Base-by-base conservation (phyloP, 1,284 basidiomycete genomes). In the Takashimella koratensis region DNA sequence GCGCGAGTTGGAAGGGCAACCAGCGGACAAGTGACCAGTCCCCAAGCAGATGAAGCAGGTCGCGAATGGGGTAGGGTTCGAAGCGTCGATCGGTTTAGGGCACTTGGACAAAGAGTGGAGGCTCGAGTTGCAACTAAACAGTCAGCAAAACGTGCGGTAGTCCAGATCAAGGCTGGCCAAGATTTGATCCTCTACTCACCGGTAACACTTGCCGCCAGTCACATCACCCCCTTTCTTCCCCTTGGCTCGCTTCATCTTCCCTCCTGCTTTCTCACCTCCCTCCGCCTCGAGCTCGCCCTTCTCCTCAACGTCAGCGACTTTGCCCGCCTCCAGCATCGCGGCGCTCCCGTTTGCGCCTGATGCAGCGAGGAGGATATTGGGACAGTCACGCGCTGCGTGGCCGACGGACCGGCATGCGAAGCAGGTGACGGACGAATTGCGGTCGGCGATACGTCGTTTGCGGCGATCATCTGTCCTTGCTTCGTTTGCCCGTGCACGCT, bases 1-100 rank as follows among this genome's bases (percentile, higher is more conserved):
- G 57, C 83, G 86, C 54, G 82, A 81, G 67, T 96, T 96, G 65
- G 87, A 76, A 0, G 89, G 87, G 73, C 93, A 97, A 19, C 82
- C 77, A 0, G 86, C 85, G 0, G 88, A 87, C 1, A 95, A 80
- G 67, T 95, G 91, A 0, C 91, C 91, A 62, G 82, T 83, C 4
- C 79, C 80, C 2, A 83, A 83, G 68, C 93, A 97, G 27, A 97
- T 87, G 69, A 92, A 97, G 75, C 93, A 97, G 1, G 86, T 90
- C 0, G 93, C 93, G 67, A 84, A 92, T 0, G 93, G 93, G 3
- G 93, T 80, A 2, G 87, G 86, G 60, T 88, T 80, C 13, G 70
- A 66, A n/a, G 81, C 78, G 69, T 90, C 81, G 10, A 79, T 77
- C 1, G 82, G 80, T 62, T 84, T 84, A 55, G 80, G 85, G 72